phyloP scores from a whole-genome alignment of 352 stramenopile genomes.

The Phytopythium cucurbitacearum region DNA sequence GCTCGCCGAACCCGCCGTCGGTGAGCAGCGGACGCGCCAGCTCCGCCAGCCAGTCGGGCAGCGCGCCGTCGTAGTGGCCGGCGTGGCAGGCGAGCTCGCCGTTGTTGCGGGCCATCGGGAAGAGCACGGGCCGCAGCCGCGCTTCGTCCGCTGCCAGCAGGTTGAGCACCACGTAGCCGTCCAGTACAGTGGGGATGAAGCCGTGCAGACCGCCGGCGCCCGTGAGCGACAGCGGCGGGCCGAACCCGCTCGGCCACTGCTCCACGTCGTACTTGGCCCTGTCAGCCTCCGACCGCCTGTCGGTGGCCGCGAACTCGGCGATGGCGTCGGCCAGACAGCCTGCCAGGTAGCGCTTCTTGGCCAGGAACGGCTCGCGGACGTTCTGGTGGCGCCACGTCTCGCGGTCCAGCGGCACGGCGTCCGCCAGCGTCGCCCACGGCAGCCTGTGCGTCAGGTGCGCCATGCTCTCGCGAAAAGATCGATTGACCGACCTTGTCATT shows the following conservation, averaged over 20 bases:
- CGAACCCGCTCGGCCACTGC: background rate
- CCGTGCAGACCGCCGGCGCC: background rate
- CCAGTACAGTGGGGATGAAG: background rate
- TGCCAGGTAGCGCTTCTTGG: background rate
- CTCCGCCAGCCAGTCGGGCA: no score
- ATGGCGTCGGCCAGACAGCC: background rate
- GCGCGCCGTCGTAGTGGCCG: no score
- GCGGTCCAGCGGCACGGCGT: background rate
- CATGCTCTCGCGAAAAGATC: no score
- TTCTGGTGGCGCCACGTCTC: background rate
- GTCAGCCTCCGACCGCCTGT: background rate
- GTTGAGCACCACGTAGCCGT: slow-evolving; percentile 5
- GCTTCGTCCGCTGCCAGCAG: no score
- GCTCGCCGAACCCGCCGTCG: no score
- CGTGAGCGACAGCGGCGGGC: background rate
- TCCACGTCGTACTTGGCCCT: slow-evolving; percentile 1
- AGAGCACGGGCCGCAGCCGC: no score
- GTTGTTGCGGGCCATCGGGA: no score
- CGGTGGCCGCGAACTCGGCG: slow-evolving; percentile 4
- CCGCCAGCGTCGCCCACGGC: slow-evolving; percentile 4
- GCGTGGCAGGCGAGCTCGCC: no score
- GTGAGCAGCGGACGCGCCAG: no score
- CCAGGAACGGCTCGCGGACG: background rate
- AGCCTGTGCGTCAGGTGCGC: slow-evolving; percentile 6
- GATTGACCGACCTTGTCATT: no score